Evolutionary conservation across 441 rosid species (phyloP).

Genomic region (Pelargonium exstipulatum): DNA sequence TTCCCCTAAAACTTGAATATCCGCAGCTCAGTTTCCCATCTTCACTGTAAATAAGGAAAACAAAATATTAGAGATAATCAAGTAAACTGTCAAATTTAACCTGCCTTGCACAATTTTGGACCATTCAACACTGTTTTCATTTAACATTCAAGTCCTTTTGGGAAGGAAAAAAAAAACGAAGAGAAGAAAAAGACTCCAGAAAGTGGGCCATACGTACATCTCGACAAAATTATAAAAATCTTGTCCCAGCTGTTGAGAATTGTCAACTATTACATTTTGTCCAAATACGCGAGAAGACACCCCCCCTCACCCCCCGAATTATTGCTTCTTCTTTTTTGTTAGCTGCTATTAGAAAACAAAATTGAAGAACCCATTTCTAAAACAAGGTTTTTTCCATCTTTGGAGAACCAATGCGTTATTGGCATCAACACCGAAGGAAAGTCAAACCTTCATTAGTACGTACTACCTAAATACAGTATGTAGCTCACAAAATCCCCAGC

Average conservation of each 20-base stretch:
- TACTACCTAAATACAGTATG: not conserved
- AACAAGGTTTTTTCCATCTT: not conserved
- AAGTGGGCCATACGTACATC: not conserved
- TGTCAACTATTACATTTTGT: not conserved
- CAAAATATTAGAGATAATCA: not conserved
- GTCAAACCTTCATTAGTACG: not conserved
- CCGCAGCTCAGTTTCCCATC: constrained; percentile 90
- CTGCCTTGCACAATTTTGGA: not conserved
- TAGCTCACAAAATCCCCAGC: not conserved
- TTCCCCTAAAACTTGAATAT: constrained; percentile 90
- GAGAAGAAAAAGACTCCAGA: not conserved
- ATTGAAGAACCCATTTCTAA: not conserved
- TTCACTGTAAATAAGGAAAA: constrained; percentile 49
- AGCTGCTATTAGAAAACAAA: not conserved
- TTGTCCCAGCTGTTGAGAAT: not conserved
- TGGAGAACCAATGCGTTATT: not conserved
- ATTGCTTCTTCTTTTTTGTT: no score
- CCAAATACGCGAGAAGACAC: not conserved
- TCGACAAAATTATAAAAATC: not conserved
- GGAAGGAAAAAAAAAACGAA: not conserved
- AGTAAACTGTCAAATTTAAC: constrained; percentile 11
- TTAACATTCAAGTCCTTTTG: not conserved
- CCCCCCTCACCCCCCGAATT: no score
- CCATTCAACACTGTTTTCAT: not conserved
- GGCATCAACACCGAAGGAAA: not conserved